A percentile compares a stretch with the other conserved stretches of the same genome.
These are phyloP conservation scores for Trifolium fragiferum DNA, from an alignment of 306 rosid species.

Conservation along the genomic window DNA sequence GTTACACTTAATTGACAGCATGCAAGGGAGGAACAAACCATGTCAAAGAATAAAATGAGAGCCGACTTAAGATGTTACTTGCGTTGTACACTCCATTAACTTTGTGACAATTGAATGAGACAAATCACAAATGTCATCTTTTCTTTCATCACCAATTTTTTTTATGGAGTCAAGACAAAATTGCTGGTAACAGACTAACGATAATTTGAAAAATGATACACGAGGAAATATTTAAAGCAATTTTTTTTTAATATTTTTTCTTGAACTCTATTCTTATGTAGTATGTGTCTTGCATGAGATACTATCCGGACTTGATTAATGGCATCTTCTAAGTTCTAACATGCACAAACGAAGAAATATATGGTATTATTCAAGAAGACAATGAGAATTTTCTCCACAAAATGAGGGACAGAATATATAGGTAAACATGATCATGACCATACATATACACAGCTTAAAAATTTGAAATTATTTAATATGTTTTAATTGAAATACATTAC, in stretches of 20 bases:
- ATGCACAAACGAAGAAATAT: too few species aligned
- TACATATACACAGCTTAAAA: too few species aligned
- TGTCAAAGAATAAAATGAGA: neutral
- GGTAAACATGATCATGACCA: too few species aligned
- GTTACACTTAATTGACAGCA: neutral
- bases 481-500: too few species aligned
- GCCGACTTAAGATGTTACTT: constrained; percentile 17
- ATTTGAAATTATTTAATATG: too few species aligned
- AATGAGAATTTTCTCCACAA: too few species aligned
- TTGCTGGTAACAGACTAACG: neutral
- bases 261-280: neutral
- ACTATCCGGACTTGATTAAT: neutral
- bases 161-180: neutral
- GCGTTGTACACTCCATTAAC: constrained; percentile 23
- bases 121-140: constrained; percentile 4
- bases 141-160: neutral
- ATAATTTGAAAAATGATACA: neutral
- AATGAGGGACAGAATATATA: too few species aligned
- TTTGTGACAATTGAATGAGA: constrained; percentile 3
- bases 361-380: too few species aligned
- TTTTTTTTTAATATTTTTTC: neutral
- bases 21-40: neutral
- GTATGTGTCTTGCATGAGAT: constrained; percentile 1
- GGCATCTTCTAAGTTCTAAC: too few species aligned
- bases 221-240: neutral